Evolutionary conservation across 768 basidiomycete species (phyloP).

Genomic region (Hydnomerulius pinastri): DNA sequence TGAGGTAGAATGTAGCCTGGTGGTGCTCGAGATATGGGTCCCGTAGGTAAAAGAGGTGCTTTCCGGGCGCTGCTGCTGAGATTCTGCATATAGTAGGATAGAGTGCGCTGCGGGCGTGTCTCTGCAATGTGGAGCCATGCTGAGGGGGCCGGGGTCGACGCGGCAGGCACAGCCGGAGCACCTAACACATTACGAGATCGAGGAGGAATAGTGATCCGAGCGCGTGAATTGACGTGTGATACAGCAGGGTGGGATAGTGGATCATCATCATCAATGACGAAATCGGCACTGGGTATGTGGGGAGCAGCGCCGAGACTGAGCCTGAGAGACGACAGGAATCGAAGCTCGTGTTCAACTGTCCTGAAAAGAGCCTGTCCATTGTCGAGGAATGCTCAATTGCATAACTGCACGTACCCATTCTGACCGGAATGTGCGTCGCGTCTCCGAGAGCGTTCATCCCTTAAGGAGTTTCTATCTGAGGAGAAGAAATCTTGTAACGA

Average conservation of each 20-base stretch:
- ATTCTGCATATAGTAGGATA: background rate
- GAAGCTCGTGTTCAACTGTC: conserved; percentile 5
- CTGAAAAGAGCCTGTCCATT: background rate
- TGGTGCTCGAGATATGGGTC: background rate
- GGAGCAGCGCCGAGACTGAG: conserved; percentile 2
- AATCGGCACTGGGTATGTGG: background rate
- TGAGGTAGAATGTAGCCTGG: background rate
- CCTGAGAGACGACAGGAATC: conserved; percentile 5
- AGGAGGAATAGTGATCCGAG: no score
- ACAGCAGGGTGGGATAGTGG: no score
- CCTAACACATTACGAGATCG: no score
- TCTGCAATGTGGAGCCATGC: background rate
- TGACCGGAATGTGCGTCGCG: background rate
- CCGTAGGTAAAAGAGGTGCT: background rate
- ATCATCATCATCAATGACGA: no score
- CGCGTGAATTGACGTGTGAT: no score
- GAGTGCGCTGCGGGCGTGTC: background rate
- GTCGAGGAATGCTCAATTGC: background rate
- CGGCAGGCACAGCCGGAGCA: background rate
- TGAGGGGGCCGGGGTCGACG: background rate
- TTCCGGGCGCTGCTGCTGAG: background rate
- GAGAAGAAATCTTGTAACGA: conserved; percentile 17
- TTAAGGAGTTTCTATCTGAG: background rate
- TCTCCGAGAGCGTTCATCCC: background rate
- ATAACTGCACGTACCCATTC: background rate